Conservation (phyloP, 1,139 yeast species). For the Schwanniomyces etchellsii region DNA sequence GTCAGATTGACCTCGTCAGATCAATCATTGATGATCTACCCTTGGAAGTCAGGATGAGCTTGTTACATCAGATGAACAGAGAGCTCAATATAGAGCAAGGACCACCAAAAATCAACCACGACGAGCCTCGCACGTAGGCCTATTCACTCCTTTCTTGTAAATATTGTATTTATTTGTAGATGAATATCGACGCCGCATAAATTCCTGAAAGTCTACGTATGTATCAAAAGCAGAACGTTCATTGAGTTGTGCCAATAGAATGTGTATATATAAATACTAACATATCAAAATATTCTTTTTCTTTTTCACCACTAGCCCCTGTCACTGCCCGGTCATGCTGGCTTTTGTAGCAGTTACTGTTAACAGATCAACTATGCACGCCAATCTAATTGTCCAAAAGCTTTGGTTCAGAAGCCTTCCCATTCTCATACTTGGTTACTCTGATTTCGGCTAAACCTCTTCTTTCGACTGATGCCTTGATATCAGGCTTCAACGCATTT, state of each 20-base stretch:
- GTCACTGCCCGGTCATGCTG: too few species aligned
- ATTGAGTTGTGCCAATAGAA: too few species aligned
- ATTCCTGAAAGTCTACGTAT: too few species aligned
- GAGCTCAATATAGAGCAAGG: slow-evolving; percentile 18
- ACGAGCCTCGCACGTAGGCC: slow-evolving; percentile 5
- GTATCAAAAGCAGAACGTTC: too few species aligned
- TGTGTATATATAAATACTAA: too few species aligned
- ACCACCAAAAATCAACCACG: slow-evolving; percentile 7
- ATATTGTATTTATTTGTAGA: too few species aligned
- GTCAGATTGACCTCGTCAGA: slow-evolving; percentile 22
- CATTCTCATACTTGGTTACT: slow-evolving; percentile 69
- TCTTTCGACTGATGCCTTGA: slow-evolving; percentile 68
- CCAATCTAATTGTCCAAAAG: slow-evolving; percentile 17
- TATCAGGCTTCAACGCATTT: slow-evolving; percentile 82
- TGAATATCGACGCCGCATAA: too few species aligned
- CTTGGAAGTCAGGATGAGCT: slow-evolving; percentile 24
- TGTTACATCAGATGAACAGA: slow-evolving; percentile 23
- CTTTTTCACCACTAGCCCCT: too few species aligned
- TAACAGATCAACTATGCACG: too few species aligned
- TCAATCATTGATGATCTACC: slow-evolving; percentile 37
- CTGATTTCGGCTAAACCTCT: slow-evolving; percentile 76
- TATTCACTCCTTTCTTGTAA: neutral
- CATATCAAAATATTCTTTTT: too few species aligned
- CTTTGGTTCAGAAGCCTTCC: slow-evolving; percentile 41
- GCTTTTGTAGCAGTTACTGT: too few species aligned